Evolutionary conservation across 192 early-diverging fungal genomes (phyloP).

Genomic region (Coemansia sp.): DNA sequence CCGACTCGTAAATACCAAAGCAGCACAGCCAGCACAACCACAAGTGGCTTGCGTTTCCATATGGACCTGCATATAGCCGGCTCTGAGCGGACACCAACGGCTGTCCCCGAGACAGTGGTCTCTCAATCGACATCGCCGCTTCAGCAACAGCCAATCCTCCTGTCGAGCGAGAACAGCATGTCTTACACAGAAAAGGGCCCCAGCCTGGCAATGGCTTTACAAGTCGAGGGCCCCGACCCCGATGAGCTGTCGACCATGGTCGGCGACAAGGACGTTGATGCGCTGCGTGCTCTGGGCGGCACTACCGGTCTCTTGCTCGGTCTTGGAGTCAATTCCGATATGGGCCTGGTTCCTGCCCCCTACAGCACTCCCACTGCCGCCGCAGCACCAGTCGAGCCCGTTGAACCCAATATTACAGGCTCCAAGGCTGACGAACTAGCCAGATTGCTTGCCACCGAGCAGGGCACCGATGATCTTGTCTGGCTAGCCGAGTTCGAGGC

Average conservation of each 20-base stretch:
- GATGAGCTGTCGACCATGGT: constrained; percentile 43
- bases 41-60: not conserved
- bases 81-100: constrained; percentile 1
- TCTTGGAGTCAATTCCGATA: constrained; percentile 32
- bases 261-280: constrained; percentile 39
- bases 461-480: constrained; percentile 24
- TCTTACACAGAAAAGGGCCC: constrained; percentile 4
- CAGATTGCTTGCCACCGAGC: constrained; percentile 40
- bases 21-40: not conserved
- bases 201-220: not conserved
- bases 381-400: not conserved
- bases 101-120: not conserved
- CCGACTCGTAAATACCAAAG: not conserved
- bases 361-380: not conserved
- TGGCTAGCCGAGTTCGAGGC: constrained; percentile 55
- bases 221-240: constrained; percentile 13
- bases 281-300: constrained; percentile 45
- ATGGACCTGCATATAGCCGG: constrained; percentile 7
- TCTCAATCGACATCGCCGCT: constrained; percentile 9
- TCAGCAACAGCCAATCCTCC: not conserved
- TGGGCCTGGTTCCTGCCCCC: constrained; percentile 25
- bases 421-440: constrained; percentile 30
- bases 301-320: constrained; percentile 30
- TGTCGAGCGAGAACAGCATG: constrained; percentile 5
- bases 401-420: not conserved